Conservation (phyloP, 164 flowering plant species). For the Liriodendron chinense region DNA sequence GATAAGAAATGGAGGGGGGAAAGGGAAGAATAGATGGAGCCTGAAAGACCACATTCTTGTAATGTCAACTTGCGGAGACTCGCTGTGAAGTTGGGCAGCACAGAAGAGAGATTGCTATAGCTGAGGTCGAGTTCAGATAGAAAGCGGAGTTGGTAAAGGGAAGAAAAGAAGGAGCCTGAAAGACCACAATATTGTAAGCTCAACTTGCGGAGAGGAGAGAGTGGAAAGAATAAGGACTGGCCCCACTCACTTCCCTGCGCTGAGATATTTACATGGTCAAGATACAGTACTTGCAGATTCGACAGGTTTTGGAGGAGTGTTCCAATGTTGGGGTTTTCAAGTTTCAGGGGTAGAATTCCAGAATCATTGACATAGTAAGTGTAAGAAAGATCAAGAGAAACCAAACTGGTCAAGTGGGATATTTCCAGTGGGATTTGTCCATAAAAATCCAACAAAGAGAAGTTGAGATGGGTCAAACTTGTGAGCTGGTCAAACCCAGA, state of each 20-base stretch:
- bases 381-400: conserved; percentile 11
- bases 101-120: not conserved
- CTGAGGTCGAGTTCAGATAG: not conserved
- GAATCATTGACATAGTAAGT: not conserved
- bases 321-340: not conserved
- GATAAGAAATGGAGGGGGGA: not conserved
- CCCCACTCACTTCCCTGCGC: not conserved
- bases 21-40: not conserved
- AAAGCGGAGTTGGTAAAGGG: not conserved
- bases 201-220: not conserved
- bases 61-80: not conserved
- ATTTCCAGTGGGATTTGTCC: conserved; percentile 42
- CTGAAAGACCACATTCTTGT: not conserved
- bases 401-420: conserved; percentile 24
- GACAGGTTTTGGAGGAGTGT: not conserved
- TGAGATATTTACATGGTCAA: not conserved
- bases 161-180: not conserved
- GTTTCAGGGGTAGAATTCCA: not conserved
- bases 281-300: not conserved
- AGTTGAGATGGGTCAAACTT: conserved; percentile 34
- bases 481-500: conserved; percentile 4
- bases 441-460: conserved; percentile 38
- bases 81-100: not conserved
- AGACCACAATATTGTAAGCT: not conserved
- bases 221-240: not conserved